These are phyloP conservation scores for Ogataea hybrid DNA, from an alignment of 1,139 yeast genomes.

Conservation along the genomic window DNA sequence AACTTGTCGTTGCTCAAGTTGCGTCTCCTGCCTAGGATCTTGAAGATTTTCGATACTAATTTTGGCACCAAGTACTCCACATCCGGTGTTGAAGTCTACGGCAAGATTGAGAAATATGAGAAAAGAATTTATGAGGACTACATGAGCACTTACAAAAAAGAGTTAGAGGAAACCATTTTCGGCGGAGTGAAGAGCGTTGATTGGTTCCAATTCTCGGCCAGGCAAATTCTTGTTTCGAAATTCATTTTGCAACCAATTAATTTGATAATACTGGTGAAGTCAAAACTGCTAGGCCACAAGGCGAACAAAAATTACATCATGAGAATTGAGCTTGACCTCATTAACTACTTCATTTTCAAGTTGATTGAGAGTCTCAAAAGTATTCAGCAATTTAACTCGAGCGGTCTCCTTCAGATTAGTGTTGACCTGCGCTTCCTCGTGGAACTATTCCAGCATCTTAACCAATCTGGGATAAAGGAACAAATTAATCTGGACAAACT, in stretches of 20 bases:
- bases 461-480: constrained; percentile 15
- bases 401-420: constrained; percentile 26
- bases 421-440: constrained; percentile 27
- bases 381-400: constrained; percentile 24
- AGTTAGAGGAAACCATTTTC: constrained; percentile 45
- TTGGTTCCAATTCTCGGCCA: constrained; percentile 38
- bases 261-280: constrained; percentile 45
- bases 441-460: constrained; percentile 21
- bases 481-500: constrained; percentile 21
- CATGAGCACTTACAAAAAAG: constrained; percentile 50
- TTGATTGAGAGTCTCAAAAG: constrained; percentile 22
- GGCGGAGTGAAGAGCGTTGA: constrained; percentile 44
- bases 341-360: constrained; percentile 19
- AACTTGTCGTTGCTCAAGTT: constrained; percentile 50
- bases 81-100: constrained; percentile 41
- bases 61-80: constrained; percentile 43
- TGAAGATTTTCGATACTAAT: constrained; percentile 45
- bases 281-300: constrained; percentile 22
- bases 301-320: constrained; percentile 20
- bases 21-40: constrained; percentile 44
- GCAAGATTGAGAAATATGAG: constrained; percentile 48
- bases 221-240: constrained; percentile 34
- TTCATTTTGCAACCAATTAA: constrained; percentile 53
- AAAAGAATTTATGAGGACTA: constrained; percentile 54
- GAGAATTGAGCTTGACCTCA: constrained; percentile 25